These are phyloP conservation scores for Chrysosphaeria jannelii DNA, from an alignment of 2,329 filamentous ascomycete species.

Conservation along the genomic window DNA sequence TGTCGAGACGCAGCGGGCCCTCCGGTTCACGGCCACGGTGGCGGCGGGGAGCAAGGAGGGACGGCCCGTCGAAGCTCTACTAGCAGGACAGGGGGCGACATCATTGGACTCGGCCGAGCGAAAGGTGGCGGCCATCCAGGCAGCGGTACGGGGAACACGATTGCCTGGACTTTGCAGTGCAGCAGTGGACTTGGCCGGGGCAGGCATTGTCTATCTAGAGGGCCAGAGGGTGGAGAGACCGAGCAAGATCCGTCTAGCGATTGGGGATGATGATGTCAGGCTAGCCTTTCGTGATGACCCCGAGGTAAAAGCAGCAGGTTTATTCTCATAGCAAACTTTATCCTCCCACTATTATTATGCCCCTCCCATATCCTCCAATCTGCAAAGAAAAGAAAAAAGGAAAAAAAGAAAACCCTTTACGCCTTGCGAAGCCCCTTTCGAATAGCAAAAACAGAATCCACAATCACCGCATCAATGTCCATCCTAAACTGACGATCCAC, in stretches of 20 bases:
- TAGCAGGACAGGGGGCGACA: conserved; percentile 2
- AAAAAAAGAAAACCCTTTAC: too few species aligned
- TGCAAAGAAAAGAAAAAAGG: too few species aligned
- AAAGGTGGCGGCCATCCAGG: conserved; percentile 3
- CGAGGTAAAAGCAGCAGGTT: conserved; percentile 59
- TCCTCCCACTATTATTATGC: too few species aligned
- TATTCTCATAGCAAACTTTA: too few species aligned
- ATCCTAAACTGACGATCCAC: conserved; percentile 81
- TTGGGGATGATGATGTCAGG: conserved; percentile 75
- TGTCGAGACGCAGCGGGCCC: conserved; percentile 51
- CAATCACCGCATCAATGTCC: conserved; percentile 92
- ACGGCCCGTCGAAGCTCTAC: conserved; percentile 28
- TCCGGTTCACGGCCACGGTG: conserved; percentile 22
- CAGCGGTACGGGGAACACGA: conserved; percentile 5
- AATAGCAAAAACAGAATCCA: conserved; percentile 80
- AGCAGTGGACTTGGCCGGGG: conserved; percentile 57
- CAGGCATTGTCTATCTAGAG: conserved; percentile 68
- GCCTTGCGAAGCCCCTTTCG: conserved; percentile 49
- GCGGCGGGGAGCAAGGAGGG: conserved; percentile 8
- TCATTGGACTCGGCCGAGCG: not conserved
- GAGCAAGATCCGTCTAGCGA: conserved; percentile 57
- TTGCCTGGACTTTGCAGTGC: conserved; percentile 18
- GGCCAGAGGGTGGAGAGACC: conserved; percentile 53
- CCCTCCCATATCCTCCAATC: too few species aligned
- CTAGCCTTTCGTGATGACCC: conserved; percentile 68